Evolutionary conservation across 169 alveolate species (phyloP).

Genomic region (Cryptosporidium sp.): DNA sequence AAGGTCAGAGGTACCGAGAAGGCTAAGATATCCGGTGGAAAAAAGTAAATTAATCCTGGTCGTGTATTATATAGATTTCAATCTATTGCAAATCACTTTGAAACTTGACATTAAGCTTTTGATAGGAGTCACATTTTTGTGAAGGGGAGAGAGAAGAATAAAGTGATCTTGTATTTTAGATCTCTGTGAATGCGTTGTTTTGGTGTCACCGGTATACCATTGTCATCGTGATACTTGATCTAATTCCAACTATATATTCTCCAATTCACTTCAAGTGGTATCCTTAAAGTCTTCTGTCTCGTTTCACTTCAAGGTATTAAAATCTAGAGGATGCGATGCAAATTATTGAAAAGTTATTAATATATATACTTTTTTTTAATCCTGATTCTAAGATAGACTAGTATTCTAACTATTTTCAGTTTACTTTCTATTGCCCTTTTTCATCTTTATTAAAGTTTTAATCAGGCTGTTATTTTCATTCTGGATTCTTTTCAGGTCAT

Average conservation of each 20-base stretch:
- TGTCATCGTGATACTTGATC: not conserved
- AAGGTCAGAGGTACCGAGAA: slow-evolving; percentile 83
- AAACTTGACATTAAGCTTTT: not conserved
- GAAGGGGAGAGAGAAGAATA: not conserved
- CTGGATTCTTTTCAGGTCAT: not conserved
- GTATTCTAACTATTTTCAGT: slow-evolving; percentile 36
- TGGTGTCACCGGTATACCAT: not conserved
- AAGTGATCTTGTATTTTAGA: not conserved
- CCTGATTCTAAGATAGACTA: slow-evolving; percentile 41
- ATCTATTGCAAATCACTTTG: not conserved
- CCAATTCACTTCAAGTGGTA: not conserved
- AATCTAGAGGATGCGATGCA: slow-evolving; percentile 5
- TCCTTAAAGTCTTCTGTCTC: not conserved
- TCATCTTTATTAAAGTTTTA: not conserved
- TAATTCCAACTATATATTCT: not conserved
- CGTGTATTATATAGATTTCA: not conserved
- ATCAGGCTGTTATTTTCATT: slow-evolving; percentile 13
- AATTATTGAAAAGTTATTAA: slow-evolving; percentile 6
- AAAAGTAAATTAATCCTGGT: slow-evolving; percentile 78
- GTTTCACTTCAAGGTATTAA: slow-evolving; percentile 9
- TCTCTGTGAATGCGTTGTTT: not conserved
- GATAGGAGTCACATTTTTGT: not conserved
- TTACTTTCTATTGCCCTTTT: not conserved
- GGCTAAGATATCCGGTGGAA: slow-evolving; percentile 83
- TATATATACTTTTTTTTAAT: slow-evolving; percentile 31